Conservation (phyloP, 148 eudicot genomes). For the Rhododendron molle region DNA sequence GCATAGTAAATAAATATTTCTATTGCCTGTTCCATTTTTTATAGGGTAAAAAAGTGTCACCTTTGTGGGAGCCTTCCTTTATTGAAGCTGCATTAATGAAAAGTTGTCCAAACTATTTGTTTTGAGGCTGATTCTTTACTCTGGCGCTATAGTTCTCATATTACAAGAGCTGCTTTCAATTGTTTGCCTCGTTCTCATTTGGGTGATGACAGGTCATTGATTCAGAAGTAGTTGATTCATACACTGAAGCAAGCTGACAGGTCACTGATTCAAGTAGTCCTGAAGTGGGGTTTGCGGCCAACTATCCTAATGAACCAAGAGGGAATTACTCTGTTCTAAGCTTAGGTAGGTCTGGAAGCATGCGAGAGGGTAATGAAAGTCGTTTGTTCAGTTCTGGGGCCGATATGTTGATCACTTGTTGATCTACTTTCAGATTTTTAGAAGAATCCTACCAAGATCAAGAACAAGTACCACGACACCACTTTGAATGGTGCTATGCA, state of each 20-base stretch:
- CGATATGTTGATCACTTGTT: too few relatives aligned
- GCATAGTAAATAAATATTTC: neutral
- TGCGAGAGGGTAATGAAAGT: slow-evolving; percentile 64
- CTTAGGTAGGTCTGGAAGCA: slow-evolving; percentile 80
- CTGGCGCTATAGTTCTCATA: neutral
- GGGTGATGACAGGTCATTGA: slow-evolving; percentile 17
- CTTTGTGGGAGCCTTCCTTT: neutral
- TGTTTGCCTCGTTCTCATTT: neutral
- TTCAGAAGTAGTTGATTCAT: slow-evolving; percentile 23
- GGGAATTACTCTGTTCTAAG: slow-evolving; percentile 45
- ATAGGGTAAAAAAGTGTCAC: neutral
- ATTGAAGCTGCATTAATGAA: neutral
- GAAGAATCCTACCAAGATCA: too few relatives aligned
- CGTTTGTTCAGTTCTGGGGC: slow-evolving; percentile 48
- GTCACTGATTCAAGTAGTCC: slow-evolving; percentile 70
- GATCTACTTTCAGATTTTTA: too few relatives aligned
- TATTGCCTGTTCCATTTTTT: neutral
- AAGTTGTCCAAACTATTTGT: neutral
- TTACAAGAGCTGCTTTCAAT: neutral
- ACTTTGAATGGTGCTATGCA: too few relatives aligned
- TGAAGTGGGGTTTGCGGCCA: slow-evolving; percentile 51
- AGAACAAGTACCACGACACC: too few relatives aligned
- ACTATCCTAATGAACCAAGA: slow-evolving; percentile 50
- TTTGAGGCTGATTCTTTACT: neutral
- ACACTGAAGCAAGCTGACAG: slow-evolving; percentile 13